These are phyloP conservation scores for Teunomyces kruisii DNA, from an alignment of 805 yeast genomes.

Conservation along the genomic window DNA sequence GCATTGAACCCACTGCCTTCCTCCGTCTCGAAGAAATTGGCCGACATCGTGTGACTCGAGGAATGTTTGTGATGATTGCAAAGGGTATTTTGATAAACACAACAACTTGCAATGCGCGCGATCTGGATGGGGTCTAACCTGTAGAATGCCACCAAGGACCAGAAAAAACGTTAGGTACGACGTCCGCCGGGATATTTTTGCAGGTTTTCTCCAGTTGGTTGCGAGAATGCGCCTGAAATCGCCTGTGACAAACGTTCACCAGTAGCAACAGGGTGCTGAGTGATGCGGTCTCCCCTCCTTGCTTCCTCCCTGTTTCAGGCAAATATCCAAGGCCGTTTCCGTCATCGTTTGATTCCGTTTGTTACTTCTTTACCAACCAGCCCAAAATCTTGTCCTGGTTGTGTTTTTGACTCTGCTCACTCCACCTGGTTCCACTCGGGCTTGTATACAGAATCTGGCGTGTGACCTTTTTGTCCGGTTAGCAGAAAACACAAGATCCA, in stretches of 20 bases:
- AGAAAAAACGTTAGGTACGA: too few relatives aligned
- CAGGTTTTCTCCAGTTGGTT: neutral
- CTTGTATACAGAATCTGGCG: conserved; percentile 1
- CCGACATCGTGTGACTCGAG: conserved; percentile 14
- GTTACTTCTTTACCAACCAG: neutral
- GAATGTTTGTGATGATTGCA: neutral
- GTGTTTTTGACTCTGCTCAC: neutral
- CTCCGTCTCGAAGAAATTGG: conserved; percentile 21
- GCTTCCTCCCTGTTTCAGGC: too few relatives aligned
- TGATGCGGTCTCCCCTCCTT: too few relatives aligned
- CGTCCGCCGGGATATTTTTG: too few relatives aligned
- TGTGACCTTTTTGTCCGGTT: neutral
- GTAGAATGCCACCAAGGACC: too few relatives aligned
- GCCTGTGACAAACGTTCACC: too few relatives aligned
- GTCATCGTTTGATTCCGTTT: too few relatives aligned
- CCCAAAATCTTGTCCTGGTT: neutral
- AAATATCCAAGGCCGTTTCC: too few relatives aligned
- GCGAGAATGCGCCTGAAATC: too few relatives aligned
- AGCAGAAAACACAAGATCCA: neutral
- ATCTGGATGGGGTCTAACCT: too few relatives aligned
- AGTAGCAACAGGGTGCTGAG: too few relatives aligned
- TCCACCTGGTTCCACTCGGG: neutral
- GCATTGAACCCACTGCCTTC: conserved; percentile 9
- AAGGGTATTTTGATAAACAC: neutral
- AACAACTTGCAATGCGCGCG: neutral